Base-by-base conservation (phyloP, 2,329 filamentous ascomycete species). In the Rosellinia necatrix region DNA sequence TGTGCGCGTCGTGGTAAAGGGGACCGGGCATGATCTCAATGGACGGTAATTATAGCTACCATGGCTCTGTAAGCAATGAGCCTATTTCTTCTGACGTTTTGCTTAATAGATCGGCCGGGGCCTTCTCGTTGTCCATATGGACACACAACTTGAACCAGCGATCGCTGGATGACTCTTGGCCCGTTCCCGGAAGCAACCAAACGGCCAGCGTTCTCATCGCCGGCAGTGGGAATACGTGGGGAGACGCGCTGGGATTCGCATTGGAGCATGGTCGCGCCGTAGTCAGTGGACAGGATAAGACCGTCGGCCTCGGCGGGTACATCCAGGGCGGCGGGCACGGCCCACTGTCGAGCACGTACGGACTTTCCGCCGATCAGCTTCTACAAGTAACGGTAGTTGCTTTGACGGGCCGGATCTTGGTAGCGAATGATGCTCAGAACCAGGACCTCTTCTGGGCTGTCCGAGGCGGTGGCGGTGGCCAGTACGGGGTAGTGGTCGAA, bases 371-470 rank as follows among this genome's bases (percentile, higher is more conserved):
- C 0, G 79, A 81, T 59, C 74, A 81, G 41, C 70, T 74, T 2
- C 51, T 65, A 3, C 60, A 59, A 15, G 61, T 53, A 3, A 60
- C 62, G 17, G 56, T 65, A 10, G 58, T 61, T 4, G 63, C 62
- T 1, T 30, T 34, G 1, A 52, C 61, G 7, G 63, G 63, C 0
- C 32, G n/a, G 3, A 54, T 58, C 8, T 52, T 81, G 0, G 72
- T 66, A 4, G 79, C 78, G 1, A 74, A 71, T 10, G 70, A 65
- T 1, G 65, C 69, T 0, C 53, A 76, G 17, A 76, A 82, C 49
- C 49, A 69, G 0, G 80, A 83, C 49, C 70, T 84, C 2, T 82
- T 78, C 68, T 85, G 80, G 80, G 81, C 81, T 6, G 65, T 82
- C 1, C 70, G 71, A 41, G 78, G 79, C 6, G 78, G 80, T 3